Evolutionary conservation across 208 protist species (phyloP).

Genomic region (Spongospora subterranea): DNA sequence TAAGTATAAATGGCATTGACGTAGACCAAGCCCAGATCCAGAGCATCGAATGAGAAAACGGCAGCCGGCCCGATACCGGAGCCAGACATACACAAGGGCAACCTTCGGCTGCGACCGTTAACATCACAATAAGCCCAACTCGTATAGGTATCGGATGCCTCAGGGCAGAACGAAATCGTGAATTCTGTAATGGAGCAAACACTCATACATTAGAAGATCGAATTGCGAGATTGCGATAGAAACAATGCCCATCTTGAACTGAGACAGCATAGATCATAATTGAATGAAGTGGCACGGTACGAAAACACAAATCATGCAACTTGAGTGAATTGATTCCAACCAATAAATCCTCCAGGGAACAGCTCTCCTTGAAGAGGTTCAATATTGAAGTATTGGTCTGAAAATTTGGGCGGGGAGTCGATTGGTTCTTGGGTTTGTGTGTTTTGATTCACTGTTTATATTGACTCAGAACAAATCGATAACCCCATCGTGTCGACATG

Average conservation of each 20-base stretch:
- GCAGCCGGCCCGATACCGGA: constrained; percentile 85
- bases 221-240: too few species aligned
- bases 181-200: too few species aligned
- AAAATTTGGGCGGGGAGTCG: constrained; percentile 70
- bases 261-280: too few species aligned
- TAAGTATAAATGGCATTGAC: constrained; percentile 82
- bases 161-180: constrained; percentile 61
- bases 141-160: background rate
- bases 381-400: constrained; percentile 85
- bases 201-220: too few species aligned
- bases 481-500: too few species aligned
- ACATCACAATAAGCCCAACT: constrained; percentile 63
- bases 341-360: constrained; percentile 76
- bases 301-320: too few species aligned
- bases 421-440: background rate
- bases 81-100: constrained; percentile 83
- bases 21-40: constrained; percentile 91
- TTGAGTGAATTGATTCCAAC: background rate
- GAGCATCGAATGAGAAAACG: constrained; percentile 81
- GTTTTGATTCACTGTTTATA: too few species aligned
- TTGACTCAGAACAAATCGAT: too few species aligned
- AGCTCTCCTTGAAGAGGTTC: constrained; percentile 82
- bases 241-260: too few species aligned
- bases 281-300: too few species aligned
- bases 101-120: constrained; percentile 68